A percentile compares a stretch with the other conserved stretches of the same genome.
These are phyloP conservation scores for Skeletonema tropicum DNA, from an alignment of 108 stramenopile species.

Conservation along the genomic window DNA sequence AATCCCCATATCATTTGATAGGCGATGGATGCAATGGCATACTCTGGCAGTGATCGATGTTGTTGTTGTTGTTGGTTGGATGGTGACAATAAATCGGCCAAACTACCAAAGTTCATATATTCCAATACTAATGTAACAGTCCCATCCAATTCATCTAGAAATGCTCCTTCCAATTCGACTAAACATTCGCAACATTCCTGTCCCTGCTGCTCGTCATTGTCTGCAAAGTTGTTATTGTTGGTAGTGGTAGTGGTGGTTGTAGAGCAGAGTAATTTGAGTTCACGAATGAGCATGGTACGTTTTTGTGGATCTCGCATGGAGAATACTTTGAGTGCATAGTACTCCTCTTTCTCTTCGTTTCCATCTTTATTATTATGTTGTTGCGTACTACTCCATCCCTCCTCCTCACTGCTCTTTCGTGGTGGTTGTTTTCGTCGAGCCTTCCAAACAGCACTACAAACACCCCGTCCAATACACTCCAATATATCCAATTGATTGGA, in stretches of 20 bases:
- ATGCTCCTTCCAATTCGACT: constrained; percentile 77
- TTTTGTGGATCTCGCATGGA: constrained; percentile 23
- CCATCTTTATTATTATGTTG: neutral
- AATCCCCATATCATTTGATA: constrained; percentile 89
- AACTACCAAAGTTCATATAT: constrained; percentile 78
- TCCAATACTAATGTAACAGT: constrained; percentile 76
- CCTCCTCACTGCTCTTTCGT: neutral
- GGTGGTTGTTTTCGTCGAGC: constrained; percentile 32
- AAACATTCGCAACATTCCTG: constrained; percentile 67
- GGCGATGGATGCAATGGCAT: constrained; percentile 68
- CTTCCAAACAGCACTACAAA: constrained; percentile 64
- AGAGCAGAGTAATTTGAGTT: constrained; percentile 62
- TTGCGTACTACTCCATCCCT: neutral
- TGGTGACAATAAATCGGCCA: constrained; percentile 24
- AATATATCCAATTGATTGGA: constrained; percentile 35
- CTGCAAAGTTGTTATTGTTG: neutral
- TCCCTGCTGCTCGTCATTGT: neutral
- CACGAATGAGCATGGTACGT: constrained; percentile 70
- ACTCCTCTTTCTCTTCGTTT: constrained; percentile 47
- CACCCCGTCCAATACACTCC: constrained; percentile 66
- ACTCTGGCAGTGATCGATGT: constrained; percentile 36
- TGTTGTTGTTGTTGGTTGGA: neutral
- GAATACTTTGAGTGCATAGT: constrained; percentile 52
- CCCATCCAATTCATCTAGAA: constrained; percentile 51
- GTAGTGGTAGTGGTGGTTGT: neutral